Base-by-base conservation (phyloP, 202 grass and related monocot genomes). In the Carex arenaria region DNA sequence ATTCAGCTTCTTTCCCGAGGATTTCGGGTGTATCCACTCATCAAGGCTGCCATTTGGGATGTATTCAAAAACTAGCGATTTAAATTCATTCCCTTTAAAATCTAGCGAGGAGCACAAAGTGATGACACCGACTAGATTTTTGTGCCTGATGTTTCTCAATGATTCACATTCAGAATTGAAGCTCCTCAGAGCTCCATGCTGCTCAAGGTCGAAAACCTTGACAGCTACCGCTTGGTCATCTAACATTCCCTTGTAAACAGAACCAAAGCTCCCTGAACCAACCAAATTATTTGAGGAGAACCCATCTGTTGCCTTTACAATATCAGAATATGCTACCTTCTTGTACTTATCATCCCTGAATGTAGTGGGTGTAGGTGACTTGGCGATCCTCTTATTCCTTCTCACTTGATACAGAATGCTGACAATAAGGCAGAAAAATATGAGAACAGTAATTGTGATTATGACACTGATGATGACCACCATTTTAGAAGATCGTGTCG, bases 311-410 rank as follows among this genome's bases (percentile, higher is more conserved):
- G 85, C 86, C 77, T 45, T 76, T 28, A 18, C 84, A 11, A 94
- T 67, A 76, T 94, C 82, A 78, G 81, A 83, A 80, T 92, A 90
- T 56, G 87, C 42, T 61, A 94, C 81, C 57, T 83, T 89, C 0
- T 38, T 64, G 53, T 87, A 67, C 34, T 34, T 10, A 4, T 86
- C 61, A 23, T 80, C 79, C 4, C 4, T 14, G 3, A 88, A 55
- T 10, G 47, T 10, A 17, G 53, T 56, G 2, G 51, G 61, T 26
- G 34, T 7, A 18, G 34, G 43, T 18, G 26, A 28, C 54, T 43
- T 36, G 72, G 4, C 18, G 7, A 47, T 45, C 28, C 78, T 63
- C 30, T 3, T 65, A 26, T 15, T 70, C 79, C 18, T 56, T 64
- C 14, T 51, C 7, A 32, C 49, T 61, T 62, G 26, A 3, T 23